A percentile compares a stretch with the other conserved stretches of the same genome.
phyloP scores from a whole-genome alignment of 305 asterid genomes.

The Petunia hybrid region DNA sequence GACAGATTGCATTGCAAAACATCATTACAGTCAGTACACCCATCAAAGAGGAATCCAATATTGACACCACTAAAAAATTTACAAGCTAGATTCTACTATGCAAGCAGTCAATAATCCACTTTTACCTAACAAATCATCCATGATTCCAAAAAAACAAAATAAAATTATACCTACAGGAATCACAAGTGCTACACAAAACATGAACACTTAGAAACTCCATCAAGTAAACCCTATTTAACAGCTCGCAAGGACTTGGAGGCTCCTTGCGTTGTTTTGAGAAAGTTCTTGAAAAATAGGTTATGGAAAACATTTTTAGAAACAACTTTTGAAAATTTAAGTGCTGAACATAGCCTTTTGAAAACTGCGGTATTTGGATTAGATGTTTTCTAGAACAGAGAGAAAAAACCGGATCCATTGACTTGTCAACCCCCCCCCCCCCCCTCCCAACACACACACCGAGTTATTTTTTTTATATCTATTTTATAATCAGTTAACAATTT shows the following conservation, averaged over 20 bases:
- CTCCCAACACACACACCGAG: no score
- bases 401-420: not conserved
- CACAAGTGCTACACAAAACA: slow-evolving; percentile 13
- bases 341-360: not conserved
- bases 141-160: slow-evolving; percentile 23
- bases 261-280: not conserved
- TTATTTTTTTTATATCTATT: not conserved
- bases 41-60: slow-evolving; percentile 9
- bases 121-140: slow-evolving; percentile 16
- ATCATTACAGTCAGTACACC: not conserved
- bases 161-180: slow-evolving; percentile 7
- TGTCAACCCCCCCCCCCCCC: no score
- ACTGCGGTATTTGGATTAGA: not conserved
- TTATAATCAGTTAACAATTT: not conserved
- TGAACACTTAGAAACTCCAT: not conserved
- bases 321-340: not conserved
- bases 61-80: slow-evolving; percentile 1
- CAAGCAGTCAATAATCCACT: not conserved
- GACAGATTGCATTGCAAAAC: slow-evolving; percentile 20
- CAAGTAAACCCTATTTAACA: not conserved
- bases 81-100: slow-evolving; percentile 8
- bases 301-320: not conserved
- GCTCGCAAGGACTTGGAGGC: not conserved
- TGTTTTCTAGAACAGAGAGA: not conserved
- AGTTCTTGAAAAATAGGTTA: not conserved